Conservation (phyloP, 2,329 filamentous ascomycete species). For the Blumeria graminis region DNA sequence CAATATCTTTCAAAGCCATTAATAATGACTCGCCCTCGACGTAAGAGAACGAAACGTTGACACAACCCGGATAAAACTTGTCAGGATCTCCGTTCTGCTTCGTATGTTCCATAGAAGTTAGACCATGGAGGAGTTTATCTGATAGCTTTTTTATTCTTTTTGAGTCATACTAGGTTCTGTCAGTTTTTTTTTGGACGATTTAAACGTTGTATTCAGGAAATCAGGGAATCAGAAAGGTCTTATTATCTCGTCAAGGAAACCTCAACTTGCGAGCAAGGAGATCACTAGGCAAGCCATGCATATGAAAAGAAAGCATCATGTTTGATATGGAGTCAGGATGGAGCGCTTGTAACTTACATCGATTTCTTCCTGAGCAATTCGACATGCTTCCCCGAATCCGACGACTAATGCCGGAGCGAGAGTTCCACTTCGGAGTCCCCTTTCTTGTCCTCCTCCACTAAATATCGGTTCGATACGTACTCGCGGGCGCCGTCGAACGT, state of each 20-base stretch:
- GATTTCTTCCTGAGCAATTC: slow-evolving; percentile 77
- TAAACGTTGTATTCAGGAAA: slow-evolving; percentile 9
- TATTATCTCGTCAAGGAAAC: slow-evolving; percentile 15
- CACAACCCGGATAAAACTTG: slow-evolving; percentile 81
- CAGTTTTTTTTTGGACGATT: slow-evolving; percentile 6
- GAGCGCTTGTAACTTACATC: slow-evolving; percentile 33
- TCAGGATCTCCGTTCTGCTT: slow-evolving; percentile 65
- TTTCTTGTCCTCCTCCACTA: slow-evolving; percentile 84
- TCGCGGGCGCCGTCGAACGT: slow-evolving; percentile 72
- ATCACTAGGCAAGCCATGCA: slow-evolving; percentile 78
- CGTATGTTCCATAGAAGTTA: slow-evolving; percentile 79
- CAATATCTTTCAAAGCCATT: slow-evolving; percentile 97
- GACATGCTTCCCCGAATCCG: slow-evolving; percentile 87
- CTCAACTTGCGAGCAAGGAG: slow-evolving; percentile 18
- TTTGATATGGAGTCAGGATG: slow-evolving; percentile 5
- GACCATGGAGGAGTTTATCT: slow-evolving; percentile 56
- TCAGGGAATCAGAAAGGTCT: slow-evolving; percentile 12
- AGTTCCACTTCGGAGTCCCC: slow-evolving; percentile 83
- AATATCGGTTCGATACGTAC: slow-evolving; percentile 93
- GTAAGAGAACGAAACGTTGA: slow-evolving; percentile 96
- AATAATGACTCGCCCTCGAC: slow-evolving; percentile 93
- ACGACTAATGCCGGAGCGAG: slow-evolving; percentile 72
- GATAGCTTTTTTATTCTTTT: slow-evolving; percentile 67
- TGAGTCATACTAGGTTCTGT: slow-evolving; percentile 50
- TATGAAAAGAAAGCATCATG: slow-evolving; percentile 57